Evolutionary conservation across 768 basidiomycete genomes (phyloP).

Genomic region (Gloeophyllum trabeum): DNA sequence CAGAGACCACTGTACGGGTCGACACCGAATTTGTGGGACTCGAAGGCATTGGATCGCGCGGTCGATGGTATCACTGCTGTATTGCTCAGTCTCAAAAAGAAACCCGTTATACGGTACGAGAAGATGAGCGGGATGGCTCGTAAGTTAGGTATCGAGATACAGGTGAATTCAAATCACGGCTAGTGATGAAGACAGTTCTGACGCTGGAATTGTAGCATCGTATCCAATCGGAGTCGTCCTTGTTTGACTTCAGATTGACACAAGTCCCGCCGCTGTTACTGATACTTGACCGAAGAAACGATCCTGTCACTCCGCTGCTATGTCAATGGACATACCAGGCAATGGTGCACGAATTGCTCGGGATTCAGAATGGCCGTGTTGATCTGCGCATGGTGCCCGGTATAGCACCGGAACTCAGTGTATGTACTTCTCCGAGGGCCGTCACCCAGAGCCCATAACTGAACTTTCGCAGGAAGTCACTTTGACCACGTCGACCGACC

Average conservation of each 20-base stretch:
- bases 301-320: constrained; percentile 91
- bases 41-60: constrained; percentile 61
- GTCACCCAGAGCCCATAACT: too few relatives aligned
- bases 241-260: constrained; percentile 89
- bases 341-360: constrained; percentile 94
- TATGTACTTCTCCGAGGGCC: too few relatives aligned
- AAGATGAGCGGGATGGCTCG: constrained; percentile 88
- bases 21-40: constrained; percentile 64
- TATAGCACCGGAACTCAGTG: constrained; percentile 76
- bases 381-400: constrained; percentile 77
- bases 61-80: constrained; percentile 78
- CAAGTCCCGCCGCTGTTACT: constrained; percentile 84
- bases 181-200: constrained; percentile 9
- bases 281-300: constrained; percentile 91
- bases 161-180: constrained; percentile 31
- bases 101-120: constrained; percentile 89
- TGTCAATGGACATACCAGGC: constrained; percentile 99
- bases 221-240: constrained; percentile 65
- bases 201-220: constrained; percentile 64
- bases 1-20: constrained; percentile 61
- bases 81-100: constrained; percentile 91
- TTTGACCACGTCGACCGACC: constrained; percentile 80
- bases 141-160: constrained; percentile 78
- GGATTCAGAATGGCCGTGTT: constrained; percentile 91
- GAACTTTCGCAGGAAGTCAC: constrained; percentile 92